Percentiles rank a stretch among this genome's conserved stretches.
Conservation (phyloP, 805 yeast genomes). For the Priceomyces medius region DNA sequence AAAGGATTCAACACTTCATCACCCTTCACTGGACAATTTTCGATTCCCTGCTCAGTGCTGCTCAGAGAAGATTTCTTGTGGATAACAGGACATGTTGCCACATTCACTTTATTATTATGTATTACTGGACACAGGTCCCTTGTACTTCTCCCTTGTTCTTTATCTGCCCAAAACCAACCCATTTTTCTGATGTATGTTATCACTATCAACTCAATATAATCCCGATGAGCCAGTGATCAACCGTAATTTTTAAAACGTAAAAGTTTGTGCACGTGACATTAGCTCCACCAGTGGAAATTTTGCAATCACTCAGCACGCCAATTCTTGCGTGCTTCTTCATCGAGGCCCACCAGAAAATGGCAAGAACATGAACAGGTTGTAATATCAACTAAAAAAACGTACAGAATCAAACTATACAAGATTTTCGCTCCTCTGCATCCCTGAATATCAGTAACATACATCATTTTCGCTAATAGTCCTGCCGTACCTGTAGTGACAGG, state of each 20-base stretch:
- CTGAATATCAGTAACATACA: too few relatives aligned
- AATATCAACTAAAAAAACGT: not conserved
- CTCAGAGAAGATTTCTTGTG: slow-evolving; percentile 14
- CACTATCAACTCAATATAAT: not conserved
- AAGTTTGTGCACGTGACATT: not conserved
- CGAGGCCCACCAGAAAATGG: too few relatives aligned
- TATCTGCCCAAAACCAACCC: slow-evolving; percentile 92
- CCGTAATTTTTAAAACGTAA: not conserved
- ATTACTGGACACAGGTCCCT: slow-evolving; percentile 39
- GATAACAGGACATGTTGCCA: slow-evolving; percentile 32
- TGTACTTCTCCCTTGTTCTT: slow-evolving; percentile 3
- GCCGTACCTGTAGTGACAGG: too few relatives aligned
- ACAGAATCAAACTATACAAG: not conserved
- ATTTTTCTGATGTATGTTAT: slow-evolving; percentile 28
- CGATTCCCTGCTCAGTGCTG: slow-evolving; percentile 20
- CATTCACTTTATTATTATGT: slow-evolving; percentile 19
- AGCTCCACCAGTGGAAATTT: not conserved
- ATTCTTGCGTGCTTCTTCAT: too few relatives aligned
- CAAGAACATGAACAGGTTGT: not conserved
- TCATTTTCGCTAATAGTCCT: not conserved
- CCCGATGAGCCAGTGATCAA: not conserved
- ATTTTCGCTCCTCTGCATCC: not conserved
- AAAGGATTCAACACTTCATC: slow-evolving; percentile 63
- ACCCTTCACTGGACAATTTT: slow-evolving; percentile 18
- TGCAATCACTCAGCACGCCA: too few relatives aligned